A percentile compares a stretch with the other conserved stretches of the same genome.
Evolutionary conservation across 176 grass and related monocot genomes (phyloP).

Genomic region (Cenchrus americanus): DNA sequence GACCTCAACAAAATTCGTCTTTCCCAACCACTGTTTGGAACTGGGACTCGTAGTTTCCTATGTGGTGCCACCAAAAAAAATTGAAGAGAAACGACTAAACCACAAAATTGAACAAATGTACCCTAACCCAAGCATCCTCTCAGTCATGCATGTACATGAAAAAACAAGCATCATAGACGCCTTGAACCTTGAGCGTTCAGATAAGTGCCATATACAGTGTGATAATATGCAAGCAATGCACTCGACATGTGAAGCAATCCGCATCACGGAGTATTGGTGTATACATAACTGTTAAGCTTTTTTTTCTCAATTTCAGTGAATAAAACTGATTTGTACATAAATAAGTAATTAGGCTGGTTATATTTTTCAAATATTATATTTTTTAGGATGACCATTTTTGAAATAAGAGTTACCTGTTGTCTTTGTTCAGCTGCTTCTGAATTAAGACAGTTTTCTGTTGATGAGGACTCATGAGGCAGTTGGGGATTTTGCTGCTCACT

Average conservation of each 20-base stretch:
- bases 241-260: background rate
- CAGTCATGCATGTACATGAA: background rate
- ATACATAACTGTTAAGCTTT: conserved; percentile 13
- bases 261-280: background rate
- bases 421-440: conserved; percentile 26
- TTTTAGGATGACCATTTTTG: background rate
- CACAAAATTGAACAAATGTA: conserved; percentile 36
- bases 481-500: conserved; percentile 39
- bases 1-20: conserved; percentile 92
- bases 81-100: conserved; percentile 31
- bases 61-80: conserved; percentile 41
- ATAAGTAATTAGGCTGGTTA: conserved; percentile 25
- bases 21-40: conserved; percentile 75
- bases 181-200: background rate
- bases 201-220: background rate
- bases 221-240: conserved; percentile 1
- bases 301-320: background rate
- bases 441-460: conserved; percentile 25
- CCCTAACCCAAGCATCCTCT: conserved; percentile 6
- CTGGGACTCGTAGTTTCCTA: conserved; percentile 43
- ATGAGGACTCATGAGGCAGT: conserved; percentile 39
- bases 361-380: conserved; percentile 14
- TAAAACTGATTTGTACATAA: background rate
- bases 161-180: conserved; percentile 1
- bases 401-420: conserved; percentile 45